Evolutionary conservation across 2,329 filamentous ascomycete species (phyloP).

Genomic region (Trematosphaeria pertusa): DNA sequence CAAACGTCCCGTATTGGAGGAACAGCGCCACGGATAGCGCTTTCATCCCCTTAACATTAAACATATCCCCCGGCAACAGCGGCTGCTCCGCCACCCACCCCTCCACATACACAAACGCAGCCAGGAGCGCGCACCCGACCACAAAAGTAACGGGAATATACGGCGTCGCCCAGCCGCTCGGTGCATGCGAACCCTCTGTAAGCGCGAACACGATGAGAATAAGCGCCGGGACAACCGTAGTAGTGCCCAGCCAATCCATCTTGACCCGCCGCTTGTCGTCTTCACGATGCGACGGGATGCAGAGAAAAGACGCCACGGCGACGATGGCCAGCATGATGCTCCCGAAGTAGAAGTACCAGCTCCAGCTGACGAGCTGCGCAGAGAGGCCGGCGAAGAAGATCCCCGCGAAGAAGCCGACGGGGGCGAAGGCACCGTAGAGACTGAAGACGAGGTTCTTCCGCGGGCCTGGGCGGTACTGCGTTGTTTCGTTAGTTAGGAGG

Average conservation of each 20-base stretch:
- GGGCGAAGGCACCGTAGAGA: slow-evolving; percentile 61
- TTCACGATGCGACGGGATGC: slow-evolving; percentile 31
- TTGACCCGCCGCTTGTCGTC: slow-evolving; percentile 24
- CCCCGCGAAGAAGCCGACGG: slow-evolving; percentile 53
- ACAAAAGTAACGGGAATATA: slow-evolving; percentile 73
- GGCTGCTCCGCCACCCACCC: slow-evolving; percentile 73
- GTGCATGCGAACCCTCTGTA: slow-evolving; percentile 74
- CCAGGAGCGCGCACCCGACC: slow-evolving; percentile 67
- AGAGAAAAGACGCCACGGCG: slow-evolving; percentile 34
- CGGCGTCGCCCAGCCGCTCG: slow-evolving; percentile 73
- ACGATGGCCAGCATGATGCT: slow-evolving; percentile 43
- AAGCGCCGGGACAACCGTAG: slow-evolving; percentile 58
- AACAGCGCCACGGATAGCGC: slow-evolving; percentile 42
- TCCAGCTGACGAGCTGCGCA: slow-evolving; percentile 39
- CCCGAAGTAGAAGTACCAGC: slow-evolving; percentile 45
- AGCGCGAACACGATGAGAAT: slow-evolving; percentile 77
- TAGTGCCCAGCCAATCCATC: slow-evolving; percentile 49
- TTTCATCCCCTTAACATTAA: slow-evolving; percentile 71
- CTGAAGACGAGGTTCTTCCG: slow-evolving; percentile 73
- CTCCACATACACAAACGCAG: slow-evolving; percentile 71
- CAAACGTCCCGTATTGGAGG: slow-evolving; percentile 55
- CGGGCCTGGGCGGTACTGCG: slow-evolving; percentile 68
- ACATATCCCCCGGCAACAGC: slow-evolving; percentile 73
- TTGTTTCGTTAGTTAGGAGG: slow-evolving; percentile 1
- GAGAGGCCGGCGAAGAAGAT: slow-evolving; percentile 46